Base-by-base conservation (phyloP, 148 eudicot species). In the Talinum fruticosum region DNA sequence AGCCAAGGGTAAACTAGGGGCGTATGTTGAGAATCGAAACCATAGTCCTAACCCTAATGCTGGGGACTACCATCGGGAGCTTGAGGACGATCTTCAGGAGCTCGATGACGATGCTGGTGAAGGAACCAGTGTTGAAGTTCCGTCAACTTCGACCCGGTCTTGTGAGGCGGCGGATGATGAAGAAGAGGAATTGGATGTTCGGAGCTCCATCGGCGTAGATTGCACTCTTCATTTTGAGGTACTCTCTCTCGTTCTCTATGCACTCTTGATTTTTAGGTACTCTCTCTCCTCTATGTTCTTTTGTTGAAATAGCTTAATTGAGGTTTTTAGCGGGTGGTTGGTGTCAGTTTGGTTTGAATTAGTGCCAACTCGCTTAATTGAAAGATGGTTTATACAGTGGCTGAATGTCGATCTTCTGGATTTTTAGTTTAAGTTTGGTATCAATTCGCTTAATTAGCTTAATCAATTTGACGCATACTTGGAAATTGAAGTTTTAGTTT, bases 201-300 rank as follows among this genome's bases (percentile, higher is more conserved):
- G 78, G 71, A 78, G 83, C 59, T 83, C 87, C 13, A 86, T 92
- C 77, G 97, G 97, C 15, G 80, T 85, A 75, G 97, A 92, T 28
- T 83, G 84, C 41, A 90, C 97, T 69, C 89, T 92, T 53, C 94
- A 92, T 81, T 78, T 74, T 61, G 92, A 92, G 93, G 97, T 92
- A 77, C 18, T 51, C 38, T 44, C 72, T 6, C 41, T 74, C 10
- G 5, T 0, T 61, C 10, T 41, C 26, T 36, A 21, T 34, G 28
- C 49, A 90, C 97, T 68, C 88, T 92, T 51, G 97, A 92, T 81
- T 78, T 74, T 59, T 90, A 92, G 93, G 97, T 92, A 78, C 15
- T 49, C 36, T 41, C 71, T 6, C 41, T 74, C 10, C 12, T 21
- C 21, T 41, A 41, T n/a, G 33, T 6, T 82, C n/a, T 59, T 35